Conservation (phyloP, 805 yeast genomes). For the Candida taoyuanica region DNA sequence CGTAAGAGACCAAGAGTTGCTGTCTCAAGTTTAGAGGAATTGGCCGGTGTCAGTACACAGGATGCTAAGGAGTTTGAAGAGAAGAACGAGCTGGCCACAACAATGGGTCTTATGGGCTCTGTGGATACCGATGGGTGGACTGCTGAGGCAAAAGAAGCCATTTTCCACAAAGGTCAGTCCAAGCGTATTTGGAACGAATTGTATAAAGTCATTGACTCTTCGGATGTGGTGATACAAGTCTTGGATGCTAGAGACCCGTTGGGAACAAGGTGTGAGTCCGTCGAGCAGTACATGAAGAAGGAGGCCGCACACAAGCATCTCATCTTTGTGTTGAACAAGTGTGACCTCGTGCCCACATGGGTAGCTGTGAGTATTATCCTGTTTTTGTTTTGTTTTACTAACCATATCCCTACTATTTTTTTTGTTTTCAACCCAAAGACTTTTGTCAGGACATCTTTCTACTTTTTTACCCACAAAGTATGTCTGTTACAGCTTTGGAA, state of each 20-base stretch:
- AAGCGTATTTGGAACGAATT: slow-evolving; percentile 98
- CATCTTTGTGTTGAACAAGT: slow-evolving; percentile 90
- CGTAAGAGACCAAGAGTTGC: slow-evolving; percentile 85
- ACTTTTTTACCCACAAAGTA: slow-evolving; percentile 42
- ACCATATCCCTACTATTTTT: slow-evolving; percentile 3
- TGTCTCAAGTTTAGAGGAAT: slow-evolving; percentile 73
- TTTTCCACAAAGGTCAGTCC: slow-evolving; percentile 95
- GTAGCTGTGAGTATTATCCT: slow-evolving; percentile 82
- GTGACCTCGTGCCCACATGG: slow-evolving; percentile 99
- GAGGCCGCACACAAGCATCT: slow-evolving; percentile 97
- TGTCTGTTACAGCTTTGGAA: slow-evolving; percentile 99
- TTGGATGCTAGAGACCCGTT: slow-evolving; percentile 96
- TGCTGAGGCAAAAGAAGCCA: slow-evolving; percentile 89
- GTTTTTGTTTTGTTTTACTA: slow-evolving; percentile 21
- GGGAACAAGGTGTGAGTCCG: slow-evolving; percentile 92
- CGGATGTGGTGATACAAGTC: slow-evolving; percentile 95
- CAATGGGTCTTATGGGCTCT: slow-evolving; percentile 74
- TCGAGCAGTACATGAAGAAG: slow-evolving; percentile 85
- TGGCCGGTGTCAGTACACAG: slow-evolving; percentile 52
- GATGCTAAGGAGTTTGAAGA: slow-evolving; percentile 64
- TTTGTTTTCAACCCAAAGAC: slow-evolving; percentile 57
- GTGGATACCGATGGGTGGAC: slow-evolving; percentile 73
- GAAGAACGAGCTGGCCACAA: slow-evolving; percentile 67
- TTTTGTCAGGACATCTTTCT: slow-evolving; percentile 69
- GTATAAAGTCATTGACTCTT: slow-evolving; percentile 94